Evolutionary conservation across 805 yeast species (phyloP).

Genomic region (Metschnikowia matae): DNA sequence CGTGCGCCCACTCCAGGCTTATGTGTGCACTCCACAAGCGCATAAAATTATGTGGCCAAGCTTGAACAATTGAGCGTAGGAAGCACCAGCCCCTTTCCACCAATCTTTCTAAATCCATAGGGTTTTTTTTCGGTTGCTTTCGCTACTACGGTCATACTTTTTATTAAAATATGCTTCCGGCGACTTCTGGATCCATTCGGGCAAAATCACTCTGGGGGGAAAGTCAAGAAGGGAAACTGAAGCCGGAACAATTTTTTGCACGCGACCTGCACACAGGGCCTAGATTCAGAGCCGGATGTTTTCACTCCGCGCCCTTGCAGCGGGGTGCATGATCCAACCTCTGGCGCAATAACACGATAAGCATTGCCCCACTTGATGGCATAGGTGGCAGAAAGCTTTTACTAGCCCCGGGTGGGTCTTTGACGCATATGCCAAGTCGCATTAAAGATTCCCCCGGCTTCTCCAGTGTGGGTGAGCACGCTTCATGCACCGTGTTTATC

Average conservation of each 20-base stretch:
- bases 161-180: not conserved
- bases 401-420: too few relatives aligned
- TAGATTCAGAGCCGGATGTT: conserved; percentile 8
- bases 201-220: too few relatives aligned
- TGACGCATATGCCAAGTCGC: not conserved
- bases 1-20: conserved; percentile 2
- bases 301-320: conserved; percentile 15
- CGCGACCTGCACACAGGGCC: conserved; percentile 3
- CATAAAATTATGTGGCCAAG: conserved; percentile 3
- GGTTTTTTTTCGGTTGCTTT: too few relatives aligned
- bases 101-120: too few relatives aligned
- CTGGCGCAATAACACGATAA: not conserved
- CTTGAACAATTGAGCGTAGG: not conserved
- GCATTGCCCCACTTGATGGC: not conserved
- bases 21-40: conserved; percentile 6
- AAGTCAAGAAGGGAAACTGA: too few relatives aligned
- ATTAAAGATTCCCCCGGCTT: not conserved
- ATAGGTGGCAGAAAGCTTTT: too few relatives aligned
- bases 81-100: not conserved
- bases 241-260: conserved; percentile 7
- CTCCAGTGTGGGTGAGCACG: not conserved
- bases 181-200: too few relatives aligned
- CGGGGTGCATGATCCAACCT: conserved; percentile 3
- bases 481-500: not conserved
- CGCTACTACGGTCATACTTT: too few relatives aligned